Evolutionary conservation across 2,329 filamentous ascomycete species (phyloP), one percentile per base, ranked within the genome.

Genomic region (Claviceps arundinis): DNA sequence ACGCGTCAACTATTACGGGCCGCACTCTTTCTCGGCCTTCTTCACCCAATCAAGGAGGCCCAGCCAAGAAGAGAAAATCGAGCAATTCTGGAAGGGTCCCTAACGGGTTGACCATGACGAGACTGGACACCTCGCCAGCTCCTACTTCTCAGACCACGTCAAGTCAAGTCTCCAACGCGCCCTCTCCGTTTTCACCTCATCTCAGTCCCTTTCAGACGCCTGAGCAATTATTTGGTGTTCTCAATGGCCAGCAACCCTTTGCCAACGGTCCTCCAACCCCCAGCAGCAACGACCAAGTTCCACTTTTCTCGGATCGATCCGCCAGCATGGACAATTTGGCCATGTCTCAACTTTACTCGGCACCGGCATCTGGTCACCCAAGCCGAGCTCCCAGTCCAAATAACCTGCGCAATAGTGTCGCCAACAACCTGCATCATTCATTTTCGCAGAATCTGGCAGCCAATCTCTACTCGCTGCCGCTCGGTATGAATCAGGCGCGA

Each of bases 1-100:
- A 54, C 26, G 56, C 57, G 2, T 42, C 53, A 5, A 52, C 54
- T 1, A 52, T 50, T 9, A 55, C 58, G 4, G 55, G 60, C 1
- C 58, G 65, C 65, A 48, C 75, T 56, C 65, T 87, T 3, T 93
- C 88, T 4, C 77, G 88, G 46, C 85, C 88, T 58, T 77, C 80
- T 5, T 93, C 89, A 1, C 87, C 88, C 1, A 79, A 75, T 14
- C 75, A 81, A 50, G 70, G 75, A 37, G 85, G 81, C 1, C 85
- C 85, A 2, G 77, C 80, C 44, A 95, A 94, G 73, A 89, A 89
- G 69, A 79, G 89, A 56, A 95, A 95, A 66, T 82, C 84, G 5
- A 89, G 84, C 64, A 76, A 76, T 64, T 75, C 75, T 42, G 78
- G 80, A 37, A 87, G 87, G 64, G 71, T 94, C 14, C 86, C 88